These are phyloP conservation scores for Moesziomyces parantarcticus DNA, from an alignment of 1,284 basidiomycete genomes.

Conservation along the genomic window DNA sequence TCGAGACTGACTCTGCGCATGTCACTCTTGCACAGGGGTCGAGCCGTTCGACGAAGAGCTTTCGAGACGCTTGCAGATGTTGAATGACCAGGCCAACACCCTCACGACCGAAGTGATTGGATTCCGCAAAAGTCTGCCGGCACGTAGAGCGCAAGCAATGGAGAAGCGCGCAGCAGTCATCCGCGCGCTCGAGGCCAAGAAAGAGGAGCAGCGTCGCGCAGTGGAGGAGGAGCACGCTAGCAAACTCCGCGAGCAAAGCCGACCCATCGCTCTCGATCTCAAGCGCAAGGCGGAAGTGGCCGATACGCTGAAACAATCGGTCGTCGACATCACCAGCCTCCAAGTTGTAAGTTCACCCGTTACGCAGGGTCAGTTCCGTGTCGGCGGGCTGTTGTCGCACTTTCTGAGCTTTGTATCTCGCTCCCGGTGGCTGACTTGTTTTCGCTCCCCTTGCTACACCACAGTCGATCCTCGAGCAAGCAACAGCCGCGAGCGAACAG, in stretches of 20 bases:
- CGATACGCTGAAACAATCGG: slow-evolving; percentile 37
- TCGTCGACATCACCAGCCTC: slow-evolving; percentile 40
- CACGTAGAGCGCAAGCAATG: slow-evolving; percentile 43
- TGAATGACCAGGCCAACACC: slow-evolving; percentile 40
- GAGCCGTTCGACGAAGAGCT: slow-evolving; percentile 48
- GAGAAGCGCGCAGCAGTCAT: slow-evolving; percentile 36
- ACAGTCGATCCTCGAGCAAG: slow-evolving; percentile 47
- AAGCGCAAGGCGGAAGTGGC: slow-evolving; percentile 43
- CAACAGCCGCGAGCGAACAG: slow-evolving; percentile 43
- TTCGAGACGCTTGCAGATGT: slow-evolving; percentile 29
- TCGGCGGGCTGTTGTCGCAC: not conserved
- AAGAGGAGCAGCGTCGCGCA: slow-evolving; percentile 34
- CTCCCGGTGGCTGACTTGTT: not conserved
- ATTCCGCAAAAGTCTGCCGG: slow-evolving; percentile 34
- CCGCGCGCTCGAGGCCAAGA: slow-evolving; percentile 37
- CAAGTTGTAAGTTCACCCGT: slow-evolving; percentile 30
- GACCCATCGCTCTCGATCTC: slow-evolving; percentile 32
- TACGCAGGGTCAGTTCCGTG: not conserved
- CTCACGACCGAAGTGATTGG: slow-evolving; percentile 45
- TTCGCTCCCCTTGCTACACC: not conserved
- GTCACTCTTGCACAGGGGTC: slow-evolving; percentile 7
- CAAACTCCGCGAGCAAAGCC: slow-evolving; percentile 21
- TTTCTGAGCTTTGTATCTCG: not conserved
- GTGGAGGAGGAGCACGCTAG: slow-evolving; percentile 23
- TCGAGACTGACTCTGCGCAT: not conserved